Evolutionary conservation across 225 moss, liverwort and hornwort genomes (phyloP).

Genomic region (Sphagnum contortum): DNA sequence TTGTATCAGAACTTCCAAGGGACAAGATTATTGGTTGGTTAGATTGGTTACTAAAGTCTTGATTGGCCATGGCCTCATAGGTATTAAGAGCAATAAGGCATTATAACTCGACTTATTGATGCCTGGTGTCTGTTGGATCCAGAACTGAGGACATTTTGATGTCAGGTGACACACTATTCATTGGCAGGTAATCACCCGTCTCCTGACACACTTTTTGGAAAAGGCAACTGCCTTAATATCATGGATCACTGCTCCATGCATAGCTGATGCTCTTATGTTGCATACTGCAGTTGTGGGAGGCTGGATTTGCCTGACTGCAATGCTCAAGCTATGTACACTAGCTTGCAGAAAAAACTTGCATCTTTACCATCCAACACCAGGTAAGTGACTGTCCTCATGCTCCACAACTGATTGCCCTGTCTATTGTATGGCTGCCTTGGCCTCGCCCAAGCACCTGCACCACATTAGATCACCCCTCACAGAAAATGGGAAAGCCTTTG

Average conservation of each 20-base stretch:
- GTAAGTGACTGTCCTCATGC: neutral
- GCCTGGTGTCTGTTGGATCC: too few species aligned
- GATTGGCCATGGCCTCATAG: too few species aligned
- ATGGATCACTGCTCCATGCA: neutral
- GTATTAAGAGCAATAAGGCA: too few species aligned
- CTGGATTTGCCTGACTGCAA: slow-evolving; percentile 96
- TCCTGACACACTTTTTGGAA: neutral
- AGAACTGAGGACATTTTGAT: slow-evolving; percentile 25
- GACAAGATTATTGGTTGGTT: too few species aligned
- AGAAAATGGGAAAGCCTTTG: too few species aligned
- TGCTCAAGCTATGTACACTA: slow-evolving; percentile 80
- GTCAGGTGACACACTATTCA: slow-evolving; percentile 94
- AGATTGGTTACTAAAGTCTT: too few species aligned
- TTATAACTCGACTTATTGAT: too few species aligned
- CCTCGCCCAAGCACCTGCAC: too few species aligned
- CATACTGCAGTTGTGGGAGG: slow-evolving; percentile 66
- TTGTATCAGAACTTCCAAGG: neutral
- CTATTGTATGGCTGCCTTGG: too few species aligned
- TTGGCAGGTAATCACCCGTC: slow-evolving; percentile 32
- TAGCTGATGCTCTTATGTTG: neutral
- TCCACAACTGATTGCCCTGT: too few species aligned
- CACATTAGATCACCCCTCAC: too few species aligned
- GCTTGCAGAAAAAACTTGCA: slow-evolving; percentile 93
- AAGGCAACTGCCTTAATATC: neutral
- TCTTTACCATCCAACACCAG: slow-evolving; percentile 61